These are phyloP conservation scores for Dendrobium huoshanense DNA, from an alignment of 106 monocot genomes.

Conservation along the genomic window DNA sequence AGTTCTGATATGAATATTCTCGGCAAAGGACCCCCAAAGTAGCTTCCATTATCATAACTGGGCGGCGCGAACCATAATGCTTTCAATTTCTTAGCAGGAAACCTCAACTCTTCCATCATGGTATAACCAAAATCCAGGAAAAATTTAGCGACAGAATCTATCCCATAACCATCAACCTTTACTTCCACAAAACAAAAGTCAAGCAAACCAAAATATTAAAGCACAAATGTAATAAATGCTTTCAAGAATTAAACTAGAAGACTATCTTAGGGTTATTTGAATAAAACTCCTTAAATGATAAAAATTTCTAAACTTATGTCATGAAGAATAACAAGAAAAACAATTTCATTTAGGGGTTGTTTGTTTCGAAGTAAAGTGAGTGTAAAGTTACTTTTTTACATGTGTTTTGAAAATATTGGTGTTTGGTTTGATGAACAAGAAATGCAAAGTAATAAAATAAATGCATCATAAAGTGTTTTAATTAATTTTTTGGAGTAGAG, in stretches of 20 bases:
- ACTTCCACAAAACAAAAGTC: constrained; percentile 1
- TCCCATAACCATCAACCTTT: constrained; percentile 88
- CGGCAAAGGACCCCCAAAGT: constrained; percentile 60
- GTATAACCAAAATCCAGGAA: constrained; percentile 88
- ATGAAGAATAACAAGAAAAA: not conserved
- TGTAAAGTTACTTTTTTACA: no score
- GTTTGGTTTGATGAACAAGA: no score
- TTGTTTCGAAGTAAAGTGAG: no score
- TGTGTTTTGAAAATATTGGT: no score
- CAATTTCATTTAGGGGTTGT: no score
- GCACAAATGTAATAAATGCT: not conserved
- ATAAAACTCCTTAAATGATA: not conserved
- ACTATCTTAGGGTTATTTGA: not conserved
- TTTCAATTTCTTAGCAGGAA: constrained; percentile 86
- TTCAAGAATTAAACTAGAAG: not conserved
- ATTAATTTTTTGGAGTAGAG: no score
- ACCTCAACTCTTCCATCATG: constrained; percentile 73
- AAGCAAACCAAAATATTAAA: not conserved
- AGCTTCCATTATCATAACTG: constrained; percentile 18
- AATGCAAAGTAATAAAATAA: no score
- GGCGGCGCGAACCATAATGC: constrained; percentile 97
- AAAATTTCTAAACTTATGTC: not conserved
- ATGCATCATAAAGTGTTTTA: no score
- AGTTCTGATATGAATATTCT: constrained; percentile 98
- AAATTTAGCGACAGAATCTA: constrained; percentile 75